phyloP scores from a whole-genome alignment of 148 eudicot species.

The Polygonum aviculare region DNA sequence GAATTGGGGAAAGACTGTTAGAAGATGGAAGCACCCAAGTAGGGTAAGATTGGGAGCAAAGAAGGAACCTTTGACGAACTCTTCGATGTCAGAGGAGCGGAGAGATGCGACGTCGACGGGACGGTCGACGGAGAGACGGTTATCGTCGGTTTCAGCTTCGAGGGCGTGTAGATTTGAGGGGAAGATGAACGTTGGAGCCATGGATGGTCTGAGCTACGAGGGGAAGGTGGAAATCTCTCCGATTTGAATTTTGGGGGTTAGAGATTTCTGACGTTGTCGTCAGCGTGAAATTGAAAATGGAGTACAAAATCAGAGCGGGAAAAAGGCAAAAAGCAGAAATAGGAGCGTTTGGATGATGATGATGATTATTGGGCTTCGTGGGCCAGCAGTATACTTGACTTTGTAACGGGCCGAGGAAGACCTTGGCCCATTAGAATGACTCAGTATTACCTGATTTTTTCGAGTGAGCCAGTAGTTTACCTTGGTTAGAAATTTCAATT shows the following conservation, averaged over 20 bases:
- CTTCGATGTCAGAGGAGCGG: constrained; percentile 71
- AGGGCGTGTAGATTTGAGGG: constrained; percentile 49
- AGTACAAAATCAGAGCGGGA: constrained; percentile 8
- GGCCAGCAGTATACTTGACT: too few species aligned
- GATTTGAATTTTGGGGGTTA: background rate
- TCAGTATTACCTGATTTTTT: too few species aligned
- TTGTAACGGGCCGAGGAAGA: too few species aligned
- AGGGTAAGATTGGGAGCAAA: background rate
- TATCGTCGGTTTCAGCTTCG: constrained; percentile 32
- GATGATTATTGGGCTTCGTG: background rate
- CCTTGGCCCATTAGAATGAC: too few species aligned
- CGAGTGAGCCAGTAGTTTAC: too few species aligned
- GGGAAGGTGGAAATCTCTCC: background rate
- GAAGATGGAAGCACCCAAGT: background rate
- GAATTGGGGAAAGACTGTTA: background rate
- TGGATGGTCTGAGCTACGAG: constrained; percentile 13
- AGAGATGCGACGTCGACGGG: constrained; percentile 38
- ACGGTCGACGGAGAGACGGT: constrained; percentile 28
- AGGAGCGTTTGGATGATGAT: constrained; percentile 5
- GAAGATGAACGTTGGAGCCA: constrained; percentile 75
- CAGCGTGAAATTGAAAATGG: constrained; percentile 1
- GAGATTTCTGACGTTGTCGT: background rate
- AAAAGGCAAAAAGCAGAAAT: constrained; percentile 2
- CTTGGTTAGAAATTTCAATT: too few species aligned
- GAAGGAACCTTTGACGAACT: constrained; percentile 69